Evolutionary conservation across 2,329 filamentous ascomycete species (phyloP), one percentile per base, ranked within the genome.

Genomic region (Tolypocladium ovalisporum): DNA sequence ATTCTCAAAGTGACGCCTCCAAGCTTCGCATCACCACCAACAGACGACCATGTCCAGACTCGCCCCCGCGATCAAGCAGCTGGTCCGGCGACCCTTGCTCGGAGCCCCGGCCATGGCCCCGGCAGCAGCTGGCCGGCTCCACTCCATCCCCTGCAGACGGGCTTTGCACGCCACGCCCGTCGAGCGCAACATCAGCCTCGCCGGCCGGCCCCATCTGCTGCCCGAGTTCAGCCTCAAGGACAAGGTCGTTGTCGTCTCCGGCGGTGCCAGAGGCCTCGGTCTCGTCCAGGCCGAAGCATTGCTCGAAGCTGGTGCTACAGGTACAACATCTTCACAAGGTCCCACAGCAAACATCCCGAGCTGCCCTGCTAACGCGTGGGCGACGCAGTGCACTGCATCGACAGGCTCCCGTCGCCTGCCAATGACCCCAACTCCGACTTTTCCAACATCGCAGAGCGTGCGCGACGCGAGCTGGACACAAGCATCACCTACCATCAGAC

Each of bases 251-350:
- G 72, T 91, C 51, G 87, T 95, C 24, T 88, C 88, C 2, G 89
- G 90, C 53, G 89, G 82, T 57, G 90, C 85, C 9, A 82, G 88
- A 59, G 90, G 90, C 3, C 77, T 95, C 12, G 90, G 90, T 44
- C 76, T 95, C 44, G 86, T 87, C 27, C 88, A 93, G 69, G 82
- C 87, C 47, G 88, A 93, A 67, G 90, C 88, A 8, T 76, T 94
- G 52, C 75, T 93, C 42, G 89, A 94, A 70, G 89, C 89, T 12
- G 89, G 90, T 39, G 90, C 89, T 37, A 87, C 71, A 59, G 83
- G 79, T 83, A 66, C 61, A 61, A 10, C 24, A 17, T 2, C 24
- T 22, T 40, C 24, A 5, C 24, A n/a, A 51, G 6, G 15, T 15
- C 9, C 22, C 15, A 52, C 15, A n/a, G 34, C 27, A 12, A 17